Base-by-base conservation (phyloP, 1,284 basidiomycete genomes). In the Cystobasidium sp. region DNA sequence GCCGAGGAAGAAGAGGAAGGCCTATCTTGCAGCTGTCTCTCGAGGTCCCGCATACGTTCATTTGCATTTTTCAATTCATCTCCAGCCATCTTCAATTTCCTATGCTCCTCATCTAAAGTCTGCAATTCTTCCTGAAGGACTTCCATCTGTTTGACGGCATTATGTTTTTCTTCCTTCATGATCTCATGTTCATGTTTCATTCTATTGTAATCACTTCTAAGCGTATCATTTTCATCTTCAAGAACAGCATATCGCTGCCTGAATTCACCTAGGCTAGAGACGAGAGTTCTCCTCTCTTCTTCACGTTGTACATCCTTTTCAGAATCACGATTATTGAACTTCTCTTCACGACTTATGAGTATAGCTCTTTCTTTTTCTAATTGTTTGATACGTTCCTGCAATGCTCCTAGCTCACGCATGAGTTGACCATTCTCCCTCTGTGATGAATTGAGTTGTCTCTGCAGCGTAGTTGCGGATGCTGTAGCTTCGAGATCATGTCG, bases 311-410 rank as follows among this genome's bases (percentile, higher is more conserved):
- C 16, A 16, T 66, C 43, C 39, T 56, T 65, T 51, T 61, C 47
- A 41, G 70, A 55, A 37, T 75, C 70, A 10, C 46, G 41, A 6
- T 51, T 31, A 10, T 39, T 41, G 5, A 74, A 55, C 22, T 76
- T 77, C 18, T 76, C 75, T 43, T 78, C 77, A 44, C 76, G 76
- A 31, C 64, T 75, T 24, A 79, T 18, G n/a, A 78, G 18, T 14
- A 77, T 47, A 3, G 76, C 74, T 10, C 78, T 75, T 7, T 77
- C 75, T 10, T 78, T 75, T 44, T 78, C 78, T 39, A 78, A 76
- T 31, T 75, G 75, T 39, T 78, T 76, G 37, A 77, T 51, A 4
- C 70, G 62, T 44, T 73, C 70, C 20, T 73, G 70, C 44, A 73
- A 46, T 31, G 70, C 43, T 53, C 70, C 70, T 12, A 73, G 63